Evolutionary conservation across 805 yeast species (phyloP).

Genomic region (Cyberlindnera bimundalis): DNA sequence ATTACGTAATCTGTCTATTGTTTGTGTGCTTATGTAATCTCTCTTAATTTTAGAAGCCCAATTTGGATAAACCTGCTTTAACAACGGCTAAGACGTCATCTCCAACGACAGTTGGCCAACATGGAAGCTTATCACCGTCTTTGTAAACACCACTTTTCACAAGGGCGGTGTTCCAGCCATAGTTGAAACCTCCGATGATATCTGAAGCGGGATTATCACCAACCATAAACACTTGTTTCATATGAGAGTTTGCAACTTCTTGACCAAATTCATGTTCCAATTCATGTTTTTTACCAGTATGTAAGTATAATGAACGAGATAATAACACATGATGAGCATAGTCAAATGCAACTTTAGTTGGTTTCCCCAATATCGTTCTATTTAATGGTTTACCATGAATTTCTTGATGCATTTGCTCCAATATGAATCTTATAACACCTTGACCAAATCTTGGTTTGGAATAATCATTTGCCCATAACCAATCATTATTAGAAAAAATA

Average conservation of each 20-base stretch:
- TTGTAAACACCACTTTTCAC: slow-evolving; percentile 86
- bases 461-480: slow-evolving; percentile 85
- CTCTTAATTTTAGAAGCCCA: slow-evolving; percentile 22
- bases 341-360: slow-evolving; percentile 73
- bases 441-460: slow-evolving; percentile 80
- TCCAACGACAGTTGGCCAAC: slow-evolving; percentile 47
- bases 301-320: slow-evolving; percentile 31
- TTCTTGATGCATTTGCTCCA: slow-evolving; percentile 56
- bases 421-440: slow-evolving; percentile 72
- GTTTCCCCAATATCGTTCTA: slow-evolving; percentile 74
- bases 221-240: slow-evolving; percentile 80
- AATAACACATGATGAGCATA: slow-evolving; percentile 73
- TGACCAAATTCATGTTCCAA: slow-evolving; percentile 21
- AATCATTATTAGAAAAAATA: slow-evolving; percentile 77
- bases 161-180: slow-evolving; percentile 86
- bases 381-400: slow-evolving; percentile 48
- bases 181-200: slow-evolving; percentile 80
- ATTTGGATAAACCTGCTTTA: slow-evolving; percentile 17
- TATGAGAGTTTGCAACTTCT: slow-evolving; percentile 33
- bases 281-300: background rate
- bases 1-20: too few species aligned
- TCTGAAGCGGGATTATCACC: slow-evolving; percentile 97
- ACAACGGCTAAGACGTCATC: slow-evolving; percentile 55
- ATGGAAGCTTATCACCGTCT: slow-evolving; percentile 44
- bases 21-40: too few species aligned